Conservation (phyloP, 495 filamentous ascomycete species). For the Aspergillus diversus region DNA sequence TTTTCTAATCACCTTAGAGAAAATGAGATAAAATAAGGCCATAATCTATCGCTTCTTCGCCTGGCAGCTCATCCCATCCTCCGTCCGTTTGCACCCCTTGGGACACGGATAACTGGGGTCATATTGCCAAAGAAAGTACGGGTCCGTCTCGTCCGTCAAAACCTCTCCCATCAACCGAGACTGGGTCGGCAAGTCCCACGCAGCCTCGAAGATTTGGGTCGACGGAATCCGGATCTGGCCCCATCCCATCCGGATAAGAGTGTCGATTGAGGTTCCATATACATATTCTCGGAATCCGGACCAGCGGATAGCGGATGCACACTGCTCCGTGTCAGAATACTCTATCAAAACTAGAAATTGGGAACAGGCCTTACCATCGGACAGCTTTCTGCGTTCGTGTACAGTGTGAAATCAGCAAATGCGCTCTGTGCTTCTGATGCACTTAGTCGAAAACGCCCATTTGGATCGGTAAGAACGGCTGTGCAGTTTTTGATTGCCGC, state of each 20-base stretch:
- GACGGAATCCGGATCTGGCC: conserved; percentile 51
- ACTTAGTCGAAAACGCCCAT: conserved; percentile 45
- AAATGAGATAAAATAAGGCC: too few species aligned
- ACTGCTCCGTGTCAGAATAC: conserved; percentile 30
- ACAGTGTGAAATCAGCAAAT: conserved; percentile 51
- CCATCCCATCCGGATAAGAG: conserved; percentile 47
- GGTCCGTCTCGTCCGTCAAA: conserved; percentile 55
- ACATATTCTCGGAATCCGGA: conserved; percentile 58
- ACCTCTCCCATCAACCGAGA: conserved; percentile 45
- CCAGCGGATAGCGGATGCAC: conserved; percentile 59
- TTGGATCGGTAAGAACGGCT: conserved; percentile 45
- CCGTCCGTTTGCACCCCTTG: conserved; percentile 36
- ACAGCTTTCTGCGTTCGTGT: conserved; percentile 61
- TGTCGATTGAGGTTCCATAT: conserved; percentile 54
- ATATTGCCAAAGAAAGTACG: conserved; percentile 57
- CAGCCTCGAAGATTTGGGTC: conserved; percentile 48
- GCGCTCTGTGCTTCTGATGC: conserved; percentile 42
- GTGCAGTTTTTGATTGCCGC: conserved; percentile 58
- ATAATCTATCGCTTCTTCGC: too few species aligned
- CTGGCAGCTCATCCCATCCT: not conserved
- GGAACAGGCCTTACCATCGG: conserved; percentile 47
- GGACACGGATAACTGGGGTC: conserved; percentile 47
- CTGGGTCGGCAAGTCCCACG: conserved; percentile 36
- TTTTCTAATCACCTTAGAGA: too few species aligned
- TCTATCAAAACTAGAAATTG: not conserved